Conservation (phyloP, 768 basidiomycete species). For the Mycena floridula region DNA sequence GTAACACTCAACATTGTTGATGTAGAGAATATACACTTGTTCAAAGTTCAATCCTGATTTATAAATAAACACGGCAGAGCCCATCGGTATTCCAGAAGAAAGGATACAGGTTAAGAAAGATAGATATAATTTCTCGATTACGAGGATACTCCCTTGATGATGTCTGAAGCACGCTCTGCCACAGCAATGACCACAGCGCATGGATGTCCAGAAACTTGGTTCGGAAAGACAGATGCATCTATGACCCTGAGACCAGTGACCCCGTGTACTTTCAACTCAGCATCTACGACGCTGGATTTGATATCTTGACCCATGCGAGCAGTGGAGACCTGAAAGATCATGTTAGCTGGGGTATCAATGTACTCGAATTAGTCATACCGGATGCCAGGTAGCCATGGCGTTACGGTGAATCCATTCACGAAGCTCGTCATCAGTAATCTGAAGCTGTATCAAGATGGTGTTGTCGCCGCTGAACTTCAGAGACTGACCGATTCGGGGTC, state of each 20-base stretch:
- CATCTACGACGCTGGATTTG: conserved; percentile 12
- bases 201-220: conserved; percentile 13
- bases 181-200: conserved; percentile 10
- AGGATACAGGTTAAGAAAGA: too few species aligned
- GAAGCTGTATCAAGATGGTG: neutral
- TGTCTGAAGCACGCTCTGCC: conserved; percentile 4
- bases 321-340: conserved; percentile 11
- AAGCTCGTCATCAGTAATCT: conserved; percentile 11
- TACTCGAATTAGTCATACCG: conserved; percentile 3
- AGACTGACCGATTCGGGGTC: neutral
- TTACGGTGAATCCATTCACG: conserved; percentile 8
- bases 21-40: too few species aligned
- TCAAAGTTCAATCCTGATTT: too few species aligned
- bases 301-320: conserved; percentile 14
- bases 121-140: too few species aligned
- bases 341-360: neutral
- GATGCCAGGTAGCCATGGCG: conserved; percentile 6
- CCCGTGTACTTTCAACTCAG: conserved; percentile 14
- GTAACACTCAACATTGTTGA: too few species aligned
- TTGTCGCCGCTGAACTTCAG: neutral
- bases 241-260: conserved; percentile 12
- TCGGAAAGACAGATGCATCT: conserved; percentile 17
- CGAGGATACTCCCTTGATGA: too few species aligned
- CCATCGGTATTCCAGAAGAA: too few species aligned
- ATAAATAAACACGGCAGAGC: too few species aligned